Conservation (phyloP, 345 rosid genomes). For the Melastoma malabathricum region DNA sequence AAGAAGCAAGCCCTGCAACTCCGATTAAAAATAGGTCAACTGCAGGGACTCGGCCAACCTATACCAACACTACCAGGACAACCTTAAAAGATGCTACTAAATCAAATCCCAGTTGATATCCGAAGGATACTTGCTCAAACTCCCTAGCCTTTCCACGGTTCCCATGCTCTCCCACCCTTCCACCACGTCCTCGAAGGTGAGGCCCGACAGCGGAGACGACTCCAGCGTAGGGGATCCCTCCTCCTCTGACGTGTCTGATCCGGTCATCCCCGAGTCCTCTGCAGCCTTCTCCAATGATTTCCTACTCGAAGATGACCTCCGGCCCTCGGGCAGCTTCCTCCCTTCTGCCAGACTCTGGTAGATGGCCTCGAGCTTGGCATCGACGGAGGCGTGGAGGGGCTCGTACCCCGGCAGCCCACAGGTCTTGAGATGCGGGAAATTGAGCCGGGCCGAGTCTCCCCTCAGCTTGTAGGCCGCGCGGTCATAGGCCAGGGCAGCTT, state of each 20-base stretch:
- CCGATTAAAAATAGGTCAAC: too few relatives aligned
- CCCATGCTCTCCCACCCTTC: constrained; percentile 10
- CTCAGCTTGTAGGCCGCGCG: constrained; percentile 78
- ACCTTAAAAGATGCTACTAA: neutral
- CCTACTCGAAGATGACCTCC: neutral
- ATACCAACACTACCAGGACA: neutral
- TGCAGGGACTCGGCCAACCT: too few relatives aligned
- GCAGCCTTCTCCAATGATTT: neutral
- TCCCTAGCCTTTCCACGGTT: neutral
- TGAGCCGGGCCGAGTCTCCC: constrained; percentile 87
- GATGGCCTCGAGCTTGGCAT: constrained; percentile 78
- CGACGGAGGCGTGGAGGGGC: constrained; percentile 81
- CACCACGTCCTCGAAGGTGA: constrained; percentile 10
- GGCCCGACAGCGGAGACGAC: constrained; percentile 15
- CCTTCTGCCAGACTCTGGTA: constrained; percentile 52
- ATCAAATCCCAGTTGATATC: constrained; percentile 16
- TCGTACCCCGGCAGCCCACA: constrained; percentile 63
- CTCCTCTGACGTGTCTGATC: neutral
- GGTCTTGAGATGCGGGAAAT: constrained; percentile 68
- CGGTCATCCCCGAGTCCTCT: constrained; percentile 1
- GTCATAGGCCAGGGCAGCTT: constrained; percentile 87
- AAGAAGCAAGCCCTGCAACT: too few relatives aligned
- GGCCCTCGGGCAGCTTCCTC: constrained; percentile 2
- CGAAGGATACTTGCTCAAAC: constrained; percentile 13
- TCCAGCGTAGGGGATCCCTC: neutral